These are phyloP conservation scores for Heterobasidion parviporum DNA, from an alignment of 1,284 basidiomycete species.

Conservation along the genomic window DNA sequence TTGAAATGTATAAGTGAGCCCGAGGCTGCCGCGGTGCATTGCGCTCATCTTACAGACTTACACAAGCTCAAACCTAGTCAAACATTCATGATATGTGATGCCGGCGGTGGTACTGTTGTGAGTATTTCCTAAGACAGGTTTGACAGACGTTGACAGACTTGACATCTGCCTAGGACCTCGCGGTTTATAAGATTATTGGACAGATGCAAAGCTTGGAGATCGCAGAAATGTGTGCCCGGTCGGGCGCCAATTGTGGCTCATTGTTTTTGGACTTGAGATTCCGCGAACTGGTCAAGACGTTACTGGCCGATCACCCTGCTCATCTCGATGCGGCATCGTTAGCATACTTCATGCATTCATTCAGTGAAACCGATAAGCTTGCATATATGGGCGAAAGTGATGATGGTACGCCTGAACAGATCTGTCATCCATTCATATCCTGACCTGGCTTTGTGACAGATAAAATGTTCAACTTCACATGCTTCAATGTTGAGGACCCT, in stretches of 20 bases:
- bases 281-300: conserved; percentile 61
- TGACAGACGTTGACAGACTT: not conserved
- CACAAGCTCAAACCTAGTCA: conserved; percentile 70
- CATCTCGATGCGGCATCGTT: conserved; percentile 72
- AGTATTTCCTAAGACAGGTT: conserved; percentile 19
- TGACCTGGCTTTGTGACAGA: conserved; percentile 29
- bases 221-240: conserved; percentile 76
- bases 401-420: conserved; percentile 43
- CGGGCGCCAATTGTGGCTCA: conserved; percentile 75
- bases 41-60: conserved; percentile 66
- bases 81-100: conserved; percentile 75
- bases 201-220: conserved; percentile 70
- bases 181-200: conserved; percentile 76
- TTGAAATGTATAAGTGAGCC: conserved; percentile 44
- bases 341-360: conserved; percentile 79
- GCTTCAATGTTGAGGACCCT: conserved; percentile 71
- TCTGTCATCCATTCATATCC: not conserved
- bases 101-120: conserved; percentile 73
- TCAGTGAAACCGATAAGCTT: conserved; percentile 80
- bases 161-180: conserved; percentile 37
- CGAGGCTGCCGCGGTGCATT: conserved; percentile 80
- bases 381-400: conserved; percentile 61
- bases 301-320: conserved; percentile 67
- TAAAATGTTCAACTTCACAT: conserved; percentile 75
- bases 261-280: conserved; percentile 79